These are phyloP conservation scores for Cryptococcus deneoformans DNA, from an alignment of 1,284 basidiomycete genomes.

Conservation along the genomic window DNA sequence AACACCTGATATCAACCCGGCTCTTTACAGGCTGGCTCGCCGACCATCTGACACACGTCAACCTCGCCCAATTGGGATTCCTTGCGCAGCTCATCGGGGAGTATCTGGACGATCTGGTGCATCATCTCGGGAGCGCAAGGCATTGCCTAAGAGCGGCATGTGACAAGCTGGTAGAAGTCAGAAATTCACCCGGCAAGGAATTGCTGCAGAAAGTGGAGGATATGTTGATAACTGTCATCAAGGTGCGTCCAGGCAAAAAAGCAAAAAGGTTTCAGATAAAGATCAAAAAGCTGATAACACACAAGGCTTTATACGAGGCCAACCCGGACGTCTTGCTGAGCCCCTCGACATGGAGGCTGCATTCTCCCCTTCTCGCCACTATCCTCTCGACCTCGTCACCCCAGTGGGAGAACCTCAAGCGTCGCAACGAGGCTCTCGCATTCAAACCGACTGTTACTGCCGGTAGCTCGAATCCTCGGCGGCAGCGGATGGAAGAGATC, in stretches of 20 bases:
- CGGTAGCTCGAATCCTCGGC: constrained; percentile 41
- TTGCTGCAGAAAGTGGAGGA: constrained; percentile 29
- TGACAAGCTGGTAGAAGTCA: constrained; percentile 66
- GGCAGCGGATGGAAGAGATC: constrained; percentile 66
- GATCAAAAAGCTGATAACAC: not conserved
- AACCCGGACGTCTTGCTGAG: constrained; percentile 35
- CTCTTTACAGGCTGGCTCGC: constrained; percentile 81
- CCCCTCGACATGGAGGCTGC: constrained; percentile 56
- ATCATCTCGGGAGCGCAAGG: constrained; percentile 35
- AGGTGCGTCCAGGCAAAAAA: constrained; percentile 10
- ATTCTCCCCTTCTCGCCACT: constrained; percentile 39
- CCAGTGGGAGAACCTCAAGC: constrained; percentile 53
- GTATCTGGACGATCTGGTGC: constrained; percentile 69
- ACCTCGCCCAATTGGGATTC: constrained; percentile 82
- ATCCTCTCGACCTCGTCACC: constrained; percentile 10
- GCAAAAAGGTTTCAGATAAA: not conserved
- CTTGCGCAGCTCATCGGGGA: constrained; percentile 73
- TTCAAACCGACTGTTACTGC: constrained; percentile 61
- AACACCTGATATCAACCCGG: constrained; percentile 76
- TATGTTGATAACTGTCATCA: constrained; percentile 32
- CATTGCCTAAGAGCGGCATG: constrained; percentile 35
- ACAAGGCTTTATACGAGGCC: constrained; percentile 24
- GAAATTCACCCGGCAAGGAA: constrained; percentile 23
- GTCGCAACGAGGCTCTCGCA: constrained; percentile 71
- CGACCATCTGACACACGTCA: constrained; percentile 68